These are phyloP conservation scores for Xylariomycetidae sp. DNA, from an alignment of 2,329 filamentous ascomycete genomes.

Conservation along the genomic window DNA sequence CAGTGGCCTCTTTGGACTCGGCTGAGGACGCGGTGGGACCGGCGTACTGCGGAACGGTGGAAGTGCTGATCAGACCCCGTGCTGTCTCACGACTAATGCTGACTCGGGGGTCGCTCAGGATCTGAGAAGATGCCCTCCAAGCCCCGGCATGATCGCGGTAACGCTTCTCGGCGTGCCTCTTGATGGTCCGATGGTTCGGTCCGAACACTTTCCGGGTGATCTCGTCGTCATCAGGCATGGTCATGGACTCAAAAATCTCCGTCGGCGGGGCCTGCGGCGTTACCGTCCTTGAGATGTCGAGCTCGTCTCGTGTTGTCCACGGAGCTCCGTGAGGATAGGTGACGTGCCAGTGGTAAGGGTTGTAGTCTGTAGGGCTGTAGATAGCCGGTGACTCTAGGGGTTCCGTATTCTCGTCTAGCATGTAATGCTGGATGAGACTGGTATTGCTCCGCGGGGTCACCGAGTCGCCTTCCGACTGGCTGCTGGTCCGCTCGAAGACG, in stretches of 20 bases:
- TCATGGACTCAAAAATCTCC: slow-evolving; percentile 27
- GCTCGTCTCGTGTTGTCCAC: slow-evolving; percentile 16
- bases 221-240: slow-evolving; percentile 26
- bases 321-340: slow-evolving; percentile 26
- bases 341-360: slow-evolving; percentile 35
- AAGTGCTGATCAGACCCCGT: slow-evolving; percentile 27
- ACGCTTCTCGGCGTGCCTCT: slow-evolving; percentile 31
- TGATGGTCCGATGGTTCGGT: slow-evolving; percentile 36
- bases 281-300: slow-evolving; percentile 24
- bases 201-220: slow-evolving; percentile 19
- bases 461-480: slow-evolving; percentile 42
- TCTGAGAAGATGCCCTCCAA: slow-evolving; percentile 35
- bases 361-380: slow-evolving; percentile 21
- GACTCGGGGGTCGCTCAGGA: slow-evolving; percentile 35
- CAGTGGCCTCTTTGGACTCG: slow-evolving; percentile 26
- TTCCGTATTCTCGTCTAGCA: slow-evolving; percentile 21
- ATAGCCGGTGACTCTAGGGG: slow-evolving; percentile 27
- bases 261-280: slow-evolving; percentile 23
- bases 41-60: slow-evolving; percentile 10
- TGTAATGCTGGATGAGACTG: slow-evolving; percentile 24
- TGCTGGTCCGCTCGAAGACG: slow-evolving; percentile 48
- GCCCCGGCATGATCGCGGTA: slow-evolving; percentile 41
- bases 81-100: slow-evolving; percentile 37
- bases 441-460: slow-evolving; percentile 33
- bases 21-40: slow-evolving; percentile 20